phyloP scores from a whole-genome alignment of 1,139 yeast genomes.

The Wickerhamiella infanticola region DNA sequence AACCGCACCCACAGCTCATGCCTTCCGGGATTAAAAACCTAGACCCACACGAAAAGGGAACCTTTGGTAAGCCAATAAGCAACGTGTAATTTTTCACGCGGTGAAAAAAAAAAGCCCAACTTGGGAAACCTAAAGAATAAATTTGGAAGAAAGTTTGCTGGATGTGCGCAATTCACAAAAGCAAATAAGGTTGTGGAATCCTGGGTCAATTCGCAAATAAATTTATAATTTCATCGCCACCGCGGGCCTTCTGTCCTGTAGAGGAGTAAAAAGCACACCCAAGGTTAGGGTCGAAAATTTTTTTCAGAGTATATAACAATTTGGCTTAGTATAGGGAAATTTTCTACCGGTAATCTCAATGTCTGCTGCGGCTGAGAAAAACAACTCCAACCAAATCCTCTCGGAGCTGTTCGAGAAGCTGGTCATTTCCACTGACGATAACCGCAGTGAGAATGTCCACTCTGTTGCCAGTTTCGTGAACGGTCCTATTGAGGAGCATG shows the following conservation, averaged over 20 bases:
- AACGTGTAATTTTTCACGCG: background rate
- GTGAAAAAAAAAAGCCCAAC: background rate
- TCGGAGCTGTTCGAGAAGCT: slow-evolving; percentile 87
- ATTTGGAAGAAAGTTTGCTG: background rate
- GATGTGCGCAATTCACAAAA: too few relatives aligned
- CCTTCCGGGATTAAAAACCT: too few relatives aligned
- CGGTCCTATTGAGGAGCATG: slow-evolving; percentile 96
- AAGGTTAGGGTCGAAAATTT: slow-evolving; percentile 2
- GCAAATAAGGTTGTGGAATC: too few relatives aligned
- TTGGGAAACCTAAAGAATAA: background rate
- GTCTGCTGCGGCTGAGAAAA: slow-evolving; percentile 14
- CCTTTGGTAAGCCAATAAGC: background rate
- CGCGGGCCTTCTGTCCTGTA: too few relatives aligned
- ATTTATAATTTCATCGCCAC: too few relatives aligned
- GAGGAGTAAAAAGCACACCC: too few relatives aligned
- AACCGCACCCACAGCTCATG: too few relatives aligned
- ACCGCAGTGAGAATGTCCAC: slow-evolving; percentile 73
- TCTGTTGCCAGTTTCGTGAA: slow-evolving; percentile 88
- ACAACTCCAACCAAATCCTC: slow-evolving; percentile 44
- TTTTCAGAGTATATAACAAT: slow-evolving; percentile 1
- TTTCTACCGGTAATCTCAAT: background rate
- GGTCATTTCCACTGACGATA: slow-evolving; percentile 69
- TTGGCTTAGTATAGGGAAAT: background rate
- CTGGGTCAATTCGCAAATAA: too few relatives aligned
- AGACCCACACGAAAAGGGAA: too few relatives aligned